Conservation (phyloP, 2,329 filamentous ascomycete species). For the Aspergillus clavatus region DNA sequence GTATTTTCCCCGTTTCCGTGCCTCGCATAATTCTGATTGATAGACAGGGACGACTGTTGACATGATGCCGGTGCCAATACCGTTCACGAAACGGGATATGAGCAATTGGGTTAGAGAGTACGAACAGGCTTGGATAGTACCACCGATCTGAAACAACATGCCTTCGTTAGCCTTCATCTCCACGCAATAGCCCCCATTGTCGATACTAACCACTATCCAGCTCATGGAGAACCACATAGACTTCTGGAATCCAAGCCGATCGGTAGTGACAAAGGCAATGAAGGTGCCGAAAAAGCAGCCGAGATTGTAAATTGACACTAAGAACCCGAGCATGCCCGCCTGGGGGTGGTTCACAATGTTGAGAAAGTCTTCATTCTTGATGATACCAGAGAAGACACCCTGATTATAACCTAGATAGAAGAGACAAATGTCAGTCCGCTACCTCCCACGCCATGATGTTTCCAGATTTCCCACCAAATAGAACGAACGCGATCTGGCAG, state of each 20-base stretch:
- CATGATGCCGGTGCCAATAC: constrained; percentile 47
- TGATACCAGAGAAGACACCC: constrained; percentile 47
- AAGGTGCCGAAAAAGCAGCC: constrained; percentile 39
- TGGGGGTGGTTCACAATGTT: constrained; percentile 36
- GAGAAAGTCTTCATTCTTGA: constrained; percentile 45
- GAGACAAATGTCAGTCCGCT: constrained; percentile 6
- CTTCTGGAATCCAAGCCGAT: constrained; percentile 28
- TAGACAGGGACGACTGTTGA: constrained; percentile 38
- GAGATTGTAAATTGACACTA: constrained; percentile 43
- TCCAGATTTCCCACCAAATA: constrained; percentile 20
- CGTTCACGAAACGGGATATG: constrained; percentile 47
- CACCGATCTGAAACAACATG: constrained; percentile 25
- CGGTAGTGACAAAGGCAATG: constrained; percentile 29
- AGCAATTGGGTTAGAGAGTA: constrained; percentile 31
- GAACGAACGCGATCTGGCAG: constrained; percentile 23
- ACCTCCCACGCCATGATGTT: neutral
- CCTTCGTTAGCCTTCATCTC: neutral
- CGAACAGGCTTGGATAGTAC: constrained; percentile 32
- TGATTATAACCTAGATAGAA: constrained; percentile 43
- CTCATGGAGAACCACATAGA: constrained; percentile 34
- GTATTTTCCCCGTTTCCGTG: constrained; percentile 40
- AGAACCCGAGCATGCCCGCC: constrained; percentile 38
- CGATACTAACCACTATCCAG: constrained; percentile 24
- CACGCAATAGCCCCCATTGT: neutral
- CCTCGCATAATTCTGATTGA: constrained; percentile 44